Base-by-base conservation (phyloP, 306 rosid species). In the Vicia sativa region DNA sequence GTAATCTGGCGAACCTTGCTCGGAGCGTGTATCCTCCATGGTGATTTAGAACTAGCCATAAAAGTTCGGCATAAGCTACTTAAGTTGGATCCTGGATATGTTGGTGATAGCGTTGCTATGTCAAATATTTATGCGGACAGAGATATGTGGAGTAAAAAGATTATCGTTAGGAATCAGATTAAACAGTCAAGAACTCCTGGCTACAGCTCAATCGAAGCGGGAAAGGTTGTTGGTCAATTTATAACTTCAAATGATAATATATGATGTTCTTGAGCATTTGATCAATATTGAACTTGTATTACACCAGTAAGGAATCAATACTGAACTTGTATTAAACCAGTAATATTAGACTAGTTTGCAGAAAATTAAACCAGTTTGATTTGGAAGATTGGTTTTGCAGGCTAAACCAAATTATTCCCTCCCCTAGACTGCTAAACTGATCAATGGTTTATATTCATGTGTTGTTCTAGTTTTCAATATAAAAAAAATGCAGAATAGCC, bases 1-100 rank as follows among this genome's bases (percentile, higher is more conserved):
- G 86, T 83, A 12, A 71, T 80, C 11, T 85, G 89, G 92, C 58
- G 89, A 73, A 84, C 87, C 26, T 74, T 84, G 74, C 60, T 87
- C 0, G 84, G 86, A 34, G 88, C 85, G 3, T 82, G 93, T 62
- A 65, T 77, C 74, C 86, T 85, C 54, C 77, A 76, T 19, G 78
- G 86, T 28, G 65, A 85, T 58, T 42, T 80, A 13, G 79, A 84
- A 59, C 67, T 87, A 39, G 93, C 78, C 3, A 69, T 69, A 35
- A 61, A 76, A 80, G 81, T 76, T 18, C 56, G 76, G 68, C 48
- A 21, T 7, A 74, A 58, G 64, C 81, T 87, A 68, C 84, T 76
- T 11, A 54, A 60, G 42, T 55, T 87, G 72, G 93, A 81, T 8
- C 90, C 88, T 44, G 56, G 16, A 41, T 66, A 82, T 77, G 85